Evolutionary conservation across 1,284 basidiomycete genomes (phyloP).

Genomic region (Tilletia horrida): DNA sequence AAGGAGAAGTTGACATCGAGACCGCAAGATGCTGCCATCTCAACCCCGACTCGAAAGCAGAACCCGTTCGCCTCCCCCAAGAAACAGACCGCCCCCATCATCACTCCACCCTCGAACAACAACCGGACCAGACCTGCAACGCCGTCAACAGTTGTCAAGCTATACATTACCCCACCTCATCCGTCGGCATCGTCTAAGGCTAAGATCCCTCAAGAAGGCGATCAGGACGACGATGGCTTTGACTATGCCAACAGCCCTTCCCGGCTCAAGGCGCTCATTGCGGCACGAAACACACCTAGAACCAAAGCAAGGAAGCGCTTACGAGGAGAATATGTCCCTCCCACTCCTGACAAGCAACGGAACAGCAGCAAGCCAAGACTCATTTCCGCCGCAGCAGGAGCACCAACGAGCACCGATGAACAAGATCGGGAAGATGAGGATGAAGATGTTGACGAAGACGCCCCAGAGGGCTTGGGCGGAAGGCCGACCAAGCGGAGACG

Average conservation of each 20-base stretch:
- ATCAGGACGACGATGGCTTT: background rate
- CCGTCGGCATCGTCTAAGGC: background rate
- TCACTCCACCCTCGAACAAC: background rate
- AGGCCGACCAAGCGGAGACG: background rate
- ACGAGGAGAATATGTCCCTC: constrained; percentile 11
- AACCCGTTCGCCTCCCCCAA: background rate
- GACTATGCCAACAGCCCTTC: constrained; percentile 16
- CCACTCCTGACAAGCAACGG: background rate
- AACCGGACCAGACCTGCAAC: background rate
- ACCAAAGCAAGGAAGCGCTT: constrained; percentile 10
- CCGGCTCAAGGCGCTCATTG: constrained; percentile 12
- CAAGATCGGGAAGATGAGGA: background rate
- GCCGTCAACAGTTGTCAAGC: background rate
- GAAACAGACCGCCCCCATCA: background rate
- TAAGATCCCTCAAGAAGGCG: background rate
- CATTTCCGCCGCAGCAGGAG: no score
- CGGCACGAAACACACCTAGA: background rate
- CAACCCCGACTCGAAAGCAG: no score
- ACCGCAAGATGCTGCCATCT: no score
- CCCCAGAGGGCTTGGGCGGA: constrained; percentile 8
- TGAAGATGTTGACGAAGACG: constrained; percentile 9
- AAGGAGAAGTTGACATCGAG: background rate
- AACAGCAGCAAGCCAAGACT: no score
- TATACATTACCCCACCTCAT: constrained; percentile 3
- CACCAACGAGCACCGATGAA: background rate